Conservation (phyloP, 257 asterid species). For the Rehmannia glutinosa region DNA sequence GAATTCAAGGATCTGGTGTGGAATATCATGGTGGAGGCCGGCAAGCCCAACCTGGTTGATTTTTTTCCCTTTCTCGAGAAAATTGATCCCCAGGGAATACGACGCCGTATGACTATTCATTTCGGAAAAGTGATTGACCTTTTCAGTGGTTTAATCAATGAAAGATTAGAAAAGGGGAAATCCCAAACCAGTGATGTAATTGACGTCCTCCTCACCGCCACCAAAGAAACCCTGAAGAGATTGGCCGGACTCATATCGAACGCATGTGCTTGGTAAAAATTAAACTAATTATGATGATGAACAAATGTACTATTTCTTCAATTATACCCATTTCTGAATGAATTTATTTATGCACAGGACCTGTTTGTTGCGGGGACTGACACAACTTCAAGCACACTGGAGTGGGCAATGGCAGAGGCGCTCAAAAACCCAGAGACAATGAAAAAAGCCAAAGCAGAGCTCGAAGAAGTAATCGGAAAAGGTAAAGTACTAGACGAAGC, state of each 20-base stretch:
- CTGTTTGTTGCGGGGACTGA: constrained; percentile 65
- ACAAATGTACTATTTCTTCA: too few species aligned
- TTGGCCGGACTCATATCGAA: constrained; percentile 58
- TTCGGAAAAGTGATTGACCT: constrained; percentile 29
- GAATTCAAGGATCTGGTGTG: constrained; percentile 60
- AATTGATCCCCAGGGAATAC: constrained; percentile 60
- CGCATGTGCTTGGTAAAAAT: constrained; percentile 76
- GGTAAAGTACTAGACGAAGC: constrained; percentile 48
- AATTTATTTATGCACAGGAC: constrained; percentile 37
- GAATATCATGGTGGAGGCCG: constrained; percentile 48
- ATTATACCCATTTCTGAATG: too few species aligned
- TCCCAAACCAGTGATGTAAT: constrained; percentile 32
- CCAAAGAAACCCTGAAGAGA: constrained; percentile 51
- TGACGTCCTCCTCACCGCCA: constrained; percentile 37
- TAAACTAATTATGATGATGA: too few species aligned
- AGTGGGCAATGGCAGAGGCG: constrained; percentile 83
- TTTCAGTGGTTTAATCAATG: constrained; percentile 37
- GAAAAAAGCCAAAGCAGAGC: constrained; percentile 50
- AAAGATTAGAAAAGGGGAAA: constrained; percentile 32
- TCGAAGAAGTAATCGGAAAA: constrained; percentile 44
- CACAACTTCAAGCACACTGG: constrained; percentile 60
- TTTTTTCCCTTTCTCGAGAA: constrained; percentile 39
- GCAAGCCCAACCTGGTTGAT: constrained; percentile 63
- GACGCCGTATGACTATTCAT: constrained; percentile 35
- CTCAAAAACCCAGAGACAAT: constrained; percentile 47